Evolutionary conservation across 768 basidiomycete species (phyloP).

Genomic region (Pisolithus albus): DNA sequence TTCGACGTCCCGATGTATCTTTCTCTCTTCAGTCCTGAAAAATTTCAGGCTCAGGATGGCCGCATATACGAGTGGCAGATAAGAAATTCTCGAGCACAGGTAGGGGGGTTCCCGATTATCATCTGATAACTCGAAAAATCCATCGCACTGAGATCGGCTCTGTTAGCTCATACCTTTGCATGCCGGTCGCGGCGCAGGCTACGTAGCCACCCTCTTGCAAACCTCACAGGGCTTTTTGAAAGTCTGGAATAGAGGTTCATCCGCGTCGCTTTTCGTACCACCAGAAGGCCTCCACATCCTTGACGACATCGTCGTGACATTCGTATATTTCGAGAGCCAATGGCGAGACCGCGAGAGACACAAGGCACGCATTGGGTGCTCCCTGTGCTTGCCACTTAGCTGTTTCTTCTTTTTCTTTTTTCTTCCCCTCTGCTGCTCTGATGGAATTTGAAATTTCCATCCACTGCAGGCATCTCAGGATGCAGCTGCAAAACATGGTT

Average conservation of each 20-base stretch:
- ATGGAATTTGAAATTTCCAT: too few relatives aligned
- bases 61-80: conserved; percentile 26
- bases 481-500: background rate
- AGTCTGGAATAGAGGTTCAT: too few relatives aligned
- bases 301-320: too few relatives aligned
- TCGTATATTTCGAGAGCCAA: too few relatives aligned
- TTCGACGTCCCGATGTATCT: background rate
- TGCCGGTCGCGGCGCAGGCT: conserved; percentile 2
- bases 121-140: background rate
- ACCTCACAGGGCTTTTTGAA: conserved; percentile 6
- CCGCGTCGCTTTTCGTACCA: too few relatives aligned
- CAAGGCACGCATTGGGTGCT: conserved; percentile 3
- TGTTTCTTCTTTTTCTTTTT: too few relatives aligned
- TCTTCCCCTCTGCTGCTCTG: too few relatives aligned
- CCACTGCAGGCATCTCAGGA: background rate
- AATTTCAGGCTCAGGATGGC: conserved; percentile 17
- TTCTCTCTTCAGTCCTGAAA: background rate
- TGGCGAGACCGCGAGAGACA: too few relatives aligned
- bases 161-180: conserved; percentile 21
- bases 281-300: too few relatives aligned
- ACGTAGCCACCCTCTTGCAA: conserved; percentile 23
- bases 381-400: background rate
- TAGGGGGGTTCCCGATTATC: background rate
- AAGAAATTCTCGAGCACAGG: conserved; percentile 17
- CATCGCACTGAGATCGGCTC: background rate